Base-by-base conservation (phyloP, 768 basidiomycete species). In the Lentinula sp. region DNA sequence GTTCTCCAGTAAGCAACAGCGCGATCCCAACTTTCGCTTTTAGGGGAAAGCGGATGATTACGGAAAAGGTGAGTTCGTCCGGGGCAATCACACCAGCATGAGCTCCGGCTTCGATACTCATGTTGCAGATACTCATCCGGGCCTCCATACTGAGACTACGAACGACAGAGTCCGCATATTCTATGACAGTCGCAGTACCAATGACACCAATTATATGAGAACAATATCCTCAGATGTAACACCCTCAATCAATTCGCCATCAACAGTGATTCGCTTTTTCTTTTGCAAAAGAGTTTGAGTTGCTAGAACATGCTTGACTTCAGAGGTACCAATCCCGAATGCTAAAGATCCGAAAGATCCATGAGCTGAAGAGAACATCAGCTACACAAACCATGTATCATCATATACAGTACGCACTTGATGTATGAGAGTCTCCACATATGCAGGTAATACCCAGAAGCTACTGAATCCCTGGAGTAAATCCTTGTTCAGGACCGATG, bases 41-140 rank as follows among this genome's bases (percentile, higher is more conserved):
- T 86, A 37, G 93, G 93, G 33, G 88, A 83, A 54, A 95, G 79
- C 46, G 93, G 93, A 50, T 92, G 86, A 53, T 86, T 83, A 60
- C 82, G 83, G 63, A 95, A 69, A 95, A 93, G 10, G 93, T 95
- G 62, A 87, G 77, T 32, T 94, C 88, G 70, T 95, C 93, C 1
- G 93, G 93, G 16, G 91, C 93, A 60, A 95, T 82, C 92, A 95
- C 93, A 56, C 93, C 93, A 10, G 93, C 93, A 67, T 93, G 85
- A 66, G 93, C 93, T 67, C 93, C 93, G 60, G 87, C 93, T 72
- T 95, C 93, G 69, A 95, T 95, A 62, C 92, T 94, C 93, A 95
- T 95, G 76, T 95, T 95, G 76, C 93, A 94, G 63, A 87, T 86
- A 67, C 87, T 90, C 90, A 90, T 93, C 54, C 93, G 85, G 42